Base-by-base conservation (phyloP, 371 early-diverging fungal species). In the Coemansia sp. region DNA sequence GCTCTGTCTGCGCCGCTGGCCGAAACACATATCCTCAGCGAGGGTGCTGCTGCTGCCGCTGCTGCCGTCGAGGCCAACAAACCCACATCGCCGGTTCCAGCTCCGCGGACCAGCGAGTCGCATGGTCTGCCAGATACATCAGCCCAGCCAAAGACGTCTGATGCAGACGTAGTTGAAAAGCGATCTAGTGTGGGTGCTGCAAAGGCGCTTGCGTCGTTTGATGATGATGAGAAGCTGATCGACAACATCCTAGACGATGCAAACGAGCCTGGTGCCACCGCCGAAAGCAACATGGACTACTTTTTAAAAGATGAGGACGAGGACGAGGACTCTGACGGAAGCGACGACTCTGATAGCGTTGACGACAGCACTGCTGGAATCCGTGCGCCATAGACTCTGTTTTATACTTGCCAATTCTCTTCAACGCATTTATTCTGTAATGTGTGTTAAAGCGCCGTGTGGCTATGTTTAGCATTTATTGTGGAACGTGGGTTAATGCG, bases 241-340 rank as follows among this genome's bases (percentile, higher is more conserved):
- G 68, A 67, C 59, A 61, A 66, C 37, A 75, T 75, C 39, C 59
- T 75, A 0, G 71, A 63, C 26, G 76, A 64, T 5, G 48, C 76
- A 3, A 54, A 48, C 47, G 64, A 66, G 22, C 50, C 22, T 3
- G 27, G 22, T 10, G 54, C 13, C n/a, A 59, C 27, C 11, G 56
- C 24, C 2, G 56, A 58, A 18, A 57, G 55, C 42, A 71, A 64
- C 48, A 75, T 75, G 66, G 76, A 75, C 48, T 75, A 57, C 47
- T 75, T 75, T 60, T 54, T 75, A 14, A 71, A 75, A 34, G 75
- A 74, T 26, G 75, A 74, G 39, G 76, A 74, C 37, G 75, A 74
- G 39, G 76, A 75, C 29, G 76, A 75, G 40, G 67, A 67, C 34
- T 67, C 64, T 16, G 71, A 71, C 26, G 76, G 73, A 21, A 66